phyloP scores from a whole-genome alignment of 208 protist genomes.

The Crithidia fasciculata region DNA sequence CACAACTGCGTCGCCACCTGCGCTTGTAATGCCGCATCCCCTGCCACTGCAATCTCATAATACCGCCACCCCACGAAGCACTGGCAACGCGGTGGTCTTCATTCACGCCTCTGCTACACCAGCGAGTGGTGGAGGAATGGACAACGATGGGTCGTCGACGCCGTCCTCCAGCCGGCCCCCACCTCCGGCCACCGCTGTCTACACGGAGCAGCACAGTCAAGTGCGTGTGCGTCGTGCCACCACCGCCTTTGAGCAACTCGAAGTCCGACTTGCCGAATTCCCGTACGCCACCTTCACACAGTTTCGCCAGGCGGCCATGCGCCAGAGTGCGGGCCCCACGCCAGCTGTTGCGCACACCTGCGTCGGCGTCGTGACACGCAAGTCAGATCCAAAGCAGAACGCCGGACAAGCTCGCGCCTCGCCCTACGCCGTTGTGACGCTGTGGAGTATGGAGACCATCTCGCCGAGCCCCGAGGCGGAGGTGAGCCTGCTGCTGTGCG shows the following conservation, averaged over 20 bases:
- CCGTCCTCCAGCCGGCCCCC: not conserved
- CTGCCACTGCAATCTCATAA: no score
- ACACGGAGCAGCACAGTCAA: conserved; percentile 37
- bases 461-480: conserved; percentile 49
- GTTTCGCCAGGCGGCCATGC: conserved; percentile 19
- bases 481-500: conserved; percentile 64
- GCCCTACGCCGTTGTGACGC: conserved; percentile 54
- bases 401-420: conserved; percentile 13
- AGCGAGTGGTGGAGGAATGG: no score
- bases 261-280: conserved; percentile 57
- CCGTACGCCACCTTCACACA: conserved; percentile 53
- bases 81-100: no score
- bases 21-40: no score
- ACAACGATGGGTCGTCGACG: no score
- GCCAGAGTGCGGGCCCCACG: conserved; percentile 6
- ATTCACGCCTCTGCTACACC: no score
- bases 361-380: conserved; percentile 69
- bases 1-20: no score
- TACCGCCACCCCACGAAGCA: no score
- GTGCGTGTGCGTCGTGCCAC: conserved; percentile 71
- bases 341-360: conserved; percentile 37
- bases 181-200: conserved; percentile 16
- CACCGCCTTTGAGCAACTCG: conserved; percentile 59
- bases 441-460: conserved; percentile 73
- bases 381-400: conserved; percentile 70